phyloP scores from a whole-genome alignment of 192 early-diverging fungal genomes.

The Dissophora ornata region DNA sequence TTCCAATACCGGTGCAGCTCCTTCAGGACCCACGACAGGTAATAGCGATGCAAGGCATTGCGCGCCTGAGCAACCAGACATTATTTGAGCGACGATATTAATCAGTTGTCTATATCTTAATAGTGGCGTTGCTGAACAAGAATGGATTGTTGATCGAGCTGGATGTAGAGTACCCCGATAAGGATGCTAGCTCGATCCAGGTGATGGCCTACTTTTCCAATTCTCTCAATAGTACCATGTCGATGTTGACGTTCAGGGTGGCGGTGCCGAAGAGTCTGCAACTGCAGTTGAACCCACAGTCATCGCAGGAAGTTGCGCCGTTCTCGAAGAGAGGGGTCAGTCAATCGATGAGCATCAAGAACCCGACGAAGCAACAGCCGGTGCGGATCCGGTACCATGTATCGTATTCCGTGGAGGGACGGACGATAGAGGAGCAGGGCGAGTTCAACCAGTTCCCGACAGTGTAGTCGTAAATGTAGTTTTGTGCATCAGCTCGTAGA shows the following conservation, averaged over 20 bases:
- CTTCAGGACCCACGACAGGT: slow-evolving; percentile 22
- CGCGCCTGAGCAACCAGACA: background rate
- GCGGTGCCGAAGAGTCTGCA: slow-evolving; percentile 66
- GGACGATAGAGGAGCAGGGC: slow-evolving; percentile 62
- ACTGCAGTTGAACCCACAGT: slow-evolving; percentile 59
- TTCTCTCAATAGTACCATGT: slow-evolving; percentile 54
- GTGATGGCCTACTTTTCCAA: slow-evolving; percentile 60
- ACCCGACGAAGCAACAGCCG: slow-evolving; percentile 57
- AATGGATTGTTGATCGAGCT: slow-evolving; percentile 59
- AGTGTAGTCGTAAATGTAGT: background rate
- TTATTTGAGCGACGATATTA: too few relatives aligned
- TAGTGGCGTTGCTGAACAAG: slow-evolving; percentile 58
- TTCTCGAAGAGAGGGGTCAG: slow-evolving; percentile 48
- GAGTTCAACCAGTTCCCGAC: slow-evolving; percentile 51
- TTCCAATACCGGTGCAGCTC: slow-evolving; percentile 28
- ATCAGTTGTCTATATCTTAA: too few relatives aligned
- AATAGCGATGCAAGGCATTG: background rate
- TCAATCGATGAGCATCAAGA: slow-evolving; percentile 57
- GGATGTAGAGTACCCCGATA: slow-evolving; percentile 23
- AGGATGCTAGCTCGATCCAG: slow-evolving; percentile 28
- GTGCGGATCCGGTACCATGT: slow-evolving; percentile 63
- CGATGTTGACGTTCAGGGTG: slow-evolving; percentile 54
- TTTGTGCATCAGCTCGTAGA: too few relatives aligned
- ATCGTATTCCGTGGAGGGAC: slow-evolving; percentile 56
- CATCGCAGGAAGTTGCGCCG: slow-evolving; percentile 52